Percentiles rank a stretch among this genome's conserved stretches.
These are phyloP conservation scores for Incumbomyces lentus DNA, from an alignment of 2,329 filamentous ascomycete species.

Conservation along the genomic window DNA sequence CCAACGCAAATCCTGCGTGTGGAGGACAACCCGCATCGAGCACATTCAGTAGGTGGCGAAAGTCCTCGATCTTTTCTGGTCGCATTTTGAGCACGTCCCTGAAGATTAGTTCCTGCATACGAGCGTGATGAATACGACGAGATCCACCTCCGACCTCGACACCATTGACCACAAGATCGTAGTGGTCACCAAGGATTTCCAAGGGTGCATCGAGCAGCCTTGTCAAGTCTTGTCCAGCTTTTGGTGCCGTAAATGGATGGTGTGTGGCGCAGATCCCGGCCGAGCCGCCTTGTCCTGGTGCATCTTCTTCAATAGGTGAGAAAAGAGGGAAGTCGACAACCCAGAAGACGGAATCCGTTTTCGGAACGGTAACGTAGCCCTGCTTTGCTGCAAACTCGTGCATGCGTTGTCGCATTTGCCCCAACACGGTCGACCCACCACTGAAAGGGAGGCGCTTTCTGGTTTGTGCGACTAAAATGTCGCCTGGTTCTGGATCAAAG, in stretches of 20 bases:
- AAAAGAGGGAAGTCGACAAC: conserved; percentile 88
- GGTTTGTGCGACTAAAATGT: conserved; percentile 73
- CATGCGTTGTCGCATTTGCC: conserved; percentile 60
- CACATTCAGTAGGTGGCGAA: conserved; percentile 73
- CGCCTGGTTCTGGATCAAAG: conserved; percentile 55
- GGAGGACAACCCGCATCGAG: conserved; percentile 81
- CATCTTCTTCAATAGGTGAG: conserved; percentile 54
- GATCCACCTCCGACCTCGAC: conserved; percentile 90
- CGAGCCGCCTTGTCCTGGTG: conserved; percentile 70
- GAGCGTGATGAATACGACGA: conserved; percentile 76
- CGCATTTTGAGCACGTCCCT: conserved; percentile 72
- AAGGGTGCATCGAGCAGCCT: conserved; percentile 63
- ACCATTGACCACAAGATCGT: conserved; percentile 92
- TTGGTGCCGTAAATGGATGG: conserved; percentile 89
- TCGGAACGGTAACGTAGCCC: conserved; percentile 42
- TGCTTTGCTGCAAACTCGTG: conserved; percentile 59
- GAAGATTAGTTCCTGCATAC: conserved; percentile 76
- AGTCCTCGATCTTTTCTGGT: conserved; percentile 62
- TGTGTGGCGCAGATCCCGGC: conserved; percentile 80
- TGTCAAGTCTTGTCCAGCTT: conserved; percentile 60
- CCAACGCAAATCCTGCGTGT: conserved; percentile 85
- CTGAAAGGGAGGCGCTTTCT: conserved; percentile 53
- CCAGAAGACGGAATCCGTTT: conserved; percentile 65
- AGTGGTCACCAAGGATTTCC: conserved; percentile 70
- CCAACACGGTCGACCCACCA: conserved; percentile 60